A percentile compares a stretch with the other conserved stretches of the same genome.
Conservation (phyloP, 305 asterid genomes). For the Euphrasia arctica region DNA sequence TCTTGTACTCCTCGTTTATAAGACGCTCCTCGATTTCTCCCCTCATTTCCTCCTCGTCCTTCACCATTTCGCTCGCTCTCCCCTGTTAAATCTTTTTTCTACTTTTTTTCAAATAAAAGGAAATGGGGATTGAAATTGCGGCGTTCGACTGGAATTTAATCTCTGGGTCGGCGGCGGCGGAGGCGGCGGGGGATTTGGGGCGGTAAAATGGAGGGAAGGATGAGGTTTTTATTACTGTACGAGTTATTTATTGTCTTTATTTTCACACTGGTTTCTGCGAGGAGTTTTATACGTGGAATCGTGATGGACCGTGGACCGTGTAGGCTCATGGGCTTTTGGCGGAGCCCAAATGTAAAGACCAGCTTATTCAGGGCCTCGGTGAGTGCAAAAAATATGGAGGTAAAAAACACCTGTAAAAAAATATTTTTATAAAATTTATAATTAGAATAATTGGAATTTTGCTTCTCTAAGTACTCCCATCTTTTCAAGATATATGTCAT, state of each 20-base stretch:
- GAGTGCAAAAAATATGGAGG: too few species aligned
- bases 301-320: neutral
- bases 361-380: too few species aligned
- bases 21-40: slow-evolving; percentile 85
- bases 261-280: slow-evolving; percentile 4
- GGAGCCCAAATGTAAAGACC: slow-evolving; percentile 21
- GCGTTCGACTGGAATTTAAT: neutral
- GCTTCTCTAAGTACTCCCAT: too few species aligned
- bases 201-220: slow-evolving; percentile 45
- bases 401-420: too few species aligned
- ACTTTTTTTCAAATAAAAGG: too few species aligned
- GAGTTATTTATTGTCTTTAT: neutral
- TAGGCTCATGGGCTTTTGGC: slow-evolving; percentile 26
- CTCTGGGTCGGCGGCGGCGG: neutral
- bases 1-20: slow-evolving; percentile 93
- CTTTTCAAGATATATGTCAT: too few species aligned
- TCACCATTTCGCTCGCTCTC: slow-evolving; percentile 50
- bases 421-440: too few species aligned
- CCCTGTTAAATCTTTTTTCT: too few species aligned
- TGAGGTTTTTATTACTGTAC: neutral
- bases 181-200: slow-evolving; percentile 20
- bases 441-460: too few species aligned
- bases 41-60: slow-evolving; percentile 87
- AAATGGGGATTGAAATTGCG: neutral
- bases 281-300: slow-evolving; percentile 20